Conservation (phyloP, 139 green algal species). For the Desmodesmus armatus region DNA sequence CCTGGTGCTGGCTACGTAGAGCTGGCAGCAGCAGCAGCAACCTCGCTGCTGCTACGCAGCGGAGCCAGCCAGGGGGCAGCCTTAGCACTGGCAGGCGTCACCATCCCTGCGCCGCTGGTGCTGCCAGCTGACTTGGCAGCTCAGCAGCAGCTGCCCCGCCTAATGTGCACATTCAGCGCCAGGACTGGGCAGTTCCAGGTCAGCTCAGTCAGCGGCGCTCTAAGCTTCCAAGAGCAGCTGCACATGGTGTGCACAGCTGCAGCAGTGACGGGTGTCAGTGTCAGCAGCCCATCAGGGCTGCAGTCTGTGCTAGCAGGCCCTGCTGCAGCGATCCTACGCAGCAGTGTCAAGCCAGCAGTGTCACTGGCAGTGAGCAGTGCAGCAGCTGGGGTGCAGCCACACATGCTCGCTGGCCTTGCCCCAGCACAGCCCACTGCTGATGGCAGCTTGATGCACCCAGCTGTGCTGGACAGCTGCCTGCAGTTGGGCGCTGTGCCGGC, state of each 20-base stretch:
- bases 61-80: background rate
- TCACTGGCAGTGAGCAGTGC: background rate
- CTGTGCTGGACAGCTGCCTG: slow-evolving; percentile 69
- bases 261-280: background rate
- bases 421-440: background rate
- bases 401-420: background rate
- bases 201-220: background rate
- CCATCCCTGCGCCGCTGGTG: slow-evolving; percentile 29
- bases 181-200: background rate
- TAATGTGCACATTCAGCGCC: background rate
- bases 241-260: slow-evolving; percentile 24
- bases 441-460: slow-evolving; percentile 59
- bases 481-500: slow-evolving; percentile 70
- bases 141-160: slow-evolving; percentile 3
- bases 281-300: too few relatives aligned
- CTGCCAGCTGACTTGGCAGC: background rate
- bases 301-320: too few relatives aligned
- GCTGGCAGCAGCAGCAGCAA: slow-evolving; percentile 11
- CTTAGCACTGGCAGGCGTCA: background rate
- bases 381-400: slow-evolving; percentile 16
- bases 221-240: background rate
- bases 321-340: background rate
- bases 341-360: background rate
- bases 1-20: slow-evolving; percentile 80
- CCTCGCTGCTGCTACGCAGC: background rate